phyloP scores from a whole-genome alignment of 495 filamentous ascomycete genomes.

The Hyaloscypha variabilis region DNA sequence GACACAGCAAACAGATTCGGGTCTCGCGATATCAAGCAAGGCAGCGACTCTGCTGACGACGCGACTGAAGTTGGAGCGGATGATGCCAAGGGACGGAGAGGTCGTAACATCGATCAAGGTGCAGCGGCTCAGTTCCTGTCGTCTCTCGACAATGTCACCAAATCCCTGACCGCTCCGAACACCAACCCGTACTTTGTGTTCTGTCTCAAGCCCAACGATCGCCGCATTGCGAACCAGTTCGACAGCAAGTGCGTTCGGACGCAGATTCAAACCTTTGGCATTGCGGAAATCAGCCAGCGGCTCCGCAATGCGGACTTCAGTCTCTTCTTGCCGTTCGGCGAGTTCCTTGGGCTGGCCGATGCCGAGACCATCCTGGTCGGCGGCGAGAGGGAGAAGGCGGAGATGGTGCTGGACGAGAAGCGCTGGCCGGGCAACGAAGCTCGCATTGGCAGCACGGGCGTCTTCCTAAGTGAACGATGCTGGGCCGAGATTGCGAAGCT shows the following conservation, averaged over 20 bases:
- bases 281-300: conserved; percentile 94
- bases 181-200: conserved; percentile 96
- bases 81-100: conserved; percentile 41
- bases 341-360: conserved; percentile 89
- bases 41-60: conserved; percentile 45
- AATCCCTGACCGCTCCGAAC: conserved; percentile 76
- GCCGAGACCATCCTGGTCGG: conserved; percentile 82
- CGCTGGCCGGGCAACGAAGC: conserved; percentile 93
- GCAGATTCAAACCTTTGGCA: conserved; percentile 93
- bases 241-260: conserved; percentile 97
- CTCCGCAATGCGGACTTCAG: conserved; percentile 93
- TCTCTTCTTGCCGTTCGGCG: conserved; percentile 91
- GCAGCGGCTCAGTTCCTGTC: conserved; percentile 91
- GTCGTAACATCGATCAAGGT: conserved; percentile 67
- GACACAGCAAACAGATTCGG: conserved; percentile 50
- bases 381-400: conserved; percentile 90
- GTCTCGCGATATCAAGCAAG: conserved; percentile 33
- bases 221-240: conserved; percentile 96
- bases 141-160: conserved; percentile 84
- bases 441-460: conserved; percentile 84
- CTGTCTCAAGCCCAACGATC: conserved; percentile 96
- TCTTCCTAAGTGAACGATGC: conserved; percentile 93
- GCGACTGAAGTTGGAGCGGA: conserved; percentile 55
- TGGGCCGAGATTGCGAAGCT: conserved; percentile 88
- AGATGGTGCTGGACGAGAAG: conserved; percentile 84